Conservation (phyloP, 2,329 filamentous ascomycete genomes). For the Lasiodiplodia citricola region DNA sequence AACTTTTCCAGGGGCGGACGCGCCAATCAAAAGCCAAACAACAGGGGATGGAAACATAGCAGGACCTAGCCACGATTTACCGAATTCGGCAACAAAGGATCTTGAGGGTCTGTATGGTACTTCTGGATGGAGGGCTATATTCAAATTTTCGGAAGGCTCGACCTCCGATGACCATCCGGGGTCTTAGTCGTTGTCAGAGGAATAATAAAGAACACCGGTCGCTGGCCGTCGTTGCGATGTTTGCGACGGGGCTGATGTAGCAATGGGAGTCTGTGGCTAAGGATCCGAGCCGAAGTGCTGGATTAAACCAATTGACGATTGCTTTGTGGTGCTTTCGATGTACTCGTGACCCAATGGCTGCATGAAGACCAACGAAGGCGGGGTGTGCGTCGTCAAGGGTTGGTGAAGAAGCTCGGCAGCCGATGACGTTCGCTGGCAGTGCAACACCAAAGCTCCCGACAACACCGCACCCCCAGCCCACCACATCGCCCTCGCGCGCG, state of each 20-base stretch:
- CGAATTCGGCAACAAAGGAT: background rate
- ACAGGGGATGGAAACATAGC: too few relatives aligned
- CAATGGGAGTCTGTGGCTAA: too few relatives aligned
- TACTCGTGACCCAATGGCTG: background rate
- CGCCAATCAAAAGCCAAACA: too few relatives aligned
- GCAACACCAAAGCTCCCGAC: conserved; percentile 8
- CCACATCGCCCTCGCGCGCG: background rate
- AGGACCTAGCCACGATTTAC: background rate
- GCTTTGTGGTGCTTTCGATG: background rate
- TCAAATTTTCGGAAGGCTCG: background rate
- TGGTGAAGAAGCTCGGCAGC: background rate
- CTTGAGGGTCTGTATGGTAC: background rate
- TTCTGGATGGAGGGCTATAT: background rate
- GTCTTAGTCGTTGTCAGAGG: too few relatives aligned
- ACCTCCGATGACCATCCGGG: too few relatives aligned
- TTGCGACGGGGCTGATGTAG: too few relatives aligned
- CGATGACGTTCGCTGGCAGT: background rate
- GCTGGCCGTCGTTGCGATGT: too few relatives aligned
- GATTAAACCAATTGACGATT: background rate
- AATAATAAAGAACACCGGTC: too few relatives aligned
- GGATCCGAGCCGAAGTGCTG: too few relatives aligned
- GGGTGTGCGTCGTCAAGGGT: background rate
- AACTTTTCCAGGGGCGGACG: background rate
- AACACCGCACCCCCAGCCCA: background rate
- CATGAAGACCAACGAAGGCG: background rate